Evolutionary conservation across 1,139 yeast species (phyloP).

Genomic region (Kazachstania sp.): DNA sequence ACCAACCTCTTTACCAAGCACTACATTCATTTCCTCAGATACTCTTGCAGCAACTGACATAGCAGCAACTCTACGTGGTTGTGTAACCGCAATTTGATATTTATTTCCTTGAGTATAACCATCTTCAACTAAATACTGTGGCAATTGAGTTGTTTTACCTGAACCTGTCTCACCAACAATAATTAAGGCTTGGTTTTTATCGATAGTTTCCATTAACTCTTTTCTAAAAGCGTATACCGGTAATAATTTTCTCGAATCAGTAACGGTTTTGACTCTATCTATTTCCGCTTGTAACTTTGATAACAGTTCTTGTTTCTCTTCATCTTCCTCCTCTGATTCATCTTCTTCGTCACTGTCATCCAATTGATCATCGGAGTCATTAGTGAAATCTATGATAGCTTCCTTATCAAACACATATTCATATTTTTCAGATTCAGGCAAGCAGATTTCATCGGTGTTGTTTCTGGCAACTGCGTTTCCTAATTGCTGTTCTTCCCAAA

Average conservation of each 20-base stretch:
- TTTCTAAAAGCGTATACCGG: slow-evolving; percentile 66
- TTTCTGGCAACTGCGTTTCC: slow-evolving; percentile 26
- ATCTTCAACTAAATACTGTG: slow-evolving; percentile 78
- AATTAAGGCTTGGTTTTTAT: slow-evolving; percentile 62
- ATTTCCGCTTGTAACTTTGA: slow-evolving; percentile 37
- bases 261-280: slow-evolving; percentile 34
- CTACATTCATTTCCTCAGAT: slow-evolving; percentile 54
- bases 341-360: slow-evolving; percentile 17
- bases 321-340: slow-evolving; percentile 13
- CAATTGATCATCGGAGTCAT: slow-evolving; percentile 37
- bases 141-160: slow-evolving; percentile 92
- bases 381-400: slow-evolving; percentile 60
- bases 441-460: slow-evolving; percentile 37
- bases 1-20: slow-evolving; percentile 56
- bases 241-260: slow-evolving; percentile 30
- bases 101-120: slow-evolving; percentile 52
- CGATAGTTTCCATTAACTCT: slow-evolving; percentile 49
- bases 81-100: slow-evolving; percentile 58
- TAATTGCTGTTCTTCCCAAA: slow-evolving; percentile 28
- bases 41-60: slow-evolving; percentile 62
- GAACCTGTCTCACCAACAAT: slow-evolving; percentile 97
- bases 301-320: slow-evolving; percentile 23
- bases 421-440: slow-evolving; percentile 46
- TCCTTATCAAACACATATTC: slow-evolving; percentile 80
- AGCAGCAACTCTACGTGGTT: slow-evolving; percentile 71